phyloP scores from a whole-genome alignment of 2,329 filamentous ascomycete genomes.

The Fusarium dlaminii region DNA sequence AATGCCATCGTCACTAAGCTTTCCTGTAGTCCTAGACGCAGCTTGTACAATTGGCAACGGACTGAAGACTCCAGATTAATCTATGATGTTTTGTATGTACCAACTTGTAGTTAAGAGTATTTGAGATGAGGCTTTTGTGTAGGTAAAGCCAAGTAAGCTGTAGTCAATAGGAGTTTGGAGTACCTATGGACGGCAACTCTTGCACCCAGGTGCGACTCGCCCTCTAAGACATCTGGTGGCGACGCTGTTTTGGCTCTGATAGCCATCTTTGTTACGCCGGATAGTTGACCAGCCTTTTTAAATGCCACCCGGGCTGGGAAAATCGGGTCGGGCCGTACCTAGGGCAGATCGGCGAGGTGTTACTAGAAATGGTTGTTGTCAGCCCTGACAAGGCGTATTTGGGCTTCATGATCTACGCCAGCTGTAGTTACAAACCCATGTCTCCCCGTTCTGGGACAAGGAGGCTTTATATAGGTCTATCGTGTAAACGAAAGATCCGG shows the following conservation, averaged over 20 bases:
- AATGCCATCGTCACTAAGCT: too few species aligned
- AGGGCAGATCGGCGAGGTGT: background rate
- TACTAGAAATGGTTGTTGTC: background rate
- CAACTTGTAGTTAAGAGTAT: too few species aligned
- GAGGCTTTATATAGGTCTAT: background rate
- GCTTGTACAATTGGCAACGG: too few species aligned
- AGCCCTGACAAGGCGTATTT: too few species aligned
- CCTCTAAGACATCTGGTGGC: too few species aligned
- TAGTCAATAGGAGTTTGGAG: background rate
- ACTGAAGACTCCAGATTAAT: too few species aligned
- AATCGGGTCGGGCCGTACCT: background rate
- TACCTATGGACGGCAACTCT: background rate
- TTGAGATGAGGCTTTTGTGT: too few species aligned
- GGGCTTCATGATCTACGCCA: background rate
- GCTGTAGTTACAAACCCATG: too few species aligned
- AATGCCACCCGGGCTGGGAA: background rate
- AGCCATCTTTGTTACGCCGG: background rate
- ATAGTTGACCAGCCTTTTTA: background rate
- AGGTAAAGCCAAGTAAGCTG: background rate
- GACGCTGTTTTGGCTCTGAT: background rate
- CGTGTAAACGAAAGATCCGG: rapidly evolving
- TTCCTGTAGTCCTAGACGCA: too few species aligned
- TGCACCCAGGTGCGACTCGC: background rate
- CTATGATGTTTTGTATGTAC: too few species aligned
- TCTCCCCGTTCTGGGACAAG: background rate